These are phyloP conservation scores for Pseudoturritis turrita DNA, from an alignment of 345 rosid genomes.

Conservation along the genomic window DNA sequence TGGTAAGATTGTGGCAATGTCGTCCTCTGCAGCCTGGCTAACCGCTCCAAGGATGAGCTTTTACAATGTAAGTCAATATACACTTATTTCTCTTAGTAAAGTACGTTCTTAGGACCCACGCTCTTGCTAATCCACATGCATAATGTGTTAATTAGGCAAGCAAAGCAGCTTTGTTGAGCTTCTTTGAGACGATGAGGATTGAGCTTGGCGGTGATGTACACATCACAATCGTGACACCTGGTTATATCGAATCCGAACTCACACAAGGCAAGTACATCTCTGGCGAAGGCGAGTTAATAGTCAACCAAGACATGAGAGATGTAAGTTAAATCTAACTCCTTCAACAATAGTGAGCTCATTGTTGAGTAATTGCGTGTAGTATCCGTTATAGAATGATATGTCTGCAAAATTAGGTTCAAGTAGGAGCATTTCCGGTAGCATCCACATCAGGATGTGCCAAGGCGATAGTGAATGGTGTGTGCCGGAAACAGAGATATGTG, in stretches of 20 bases:
- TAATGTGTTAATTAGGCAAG: slow-evolving; percentile 45
- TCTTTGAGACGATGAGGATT: slow-evolving; percentile 57
- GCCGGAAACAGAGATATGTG: slow-evolving; percentile 48
- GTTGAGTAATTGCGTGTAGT: not conserved
- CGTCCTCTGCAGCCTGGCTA: slow-evolving; percentile 46
- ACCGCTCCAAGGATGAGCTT: slow-evolving; percentile 44
- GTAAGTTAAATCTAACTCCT: slow-evolving; percentile 21
- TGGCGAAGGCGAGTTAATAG: slow-evolving; percentile 35
- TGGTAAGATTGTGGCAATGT: slow-evolving; percentile 55
- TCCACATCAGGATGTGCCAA: slow-evolving; percentile 34
- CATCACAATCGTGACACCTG: slow-evolving; percentile 59
- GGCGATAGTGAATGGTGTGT: slow-evolving; percentile 49
- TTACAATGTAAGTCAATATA: slow-evolving; percentile 40
- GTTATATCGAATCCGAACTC: slow-evolving; percentile 48
- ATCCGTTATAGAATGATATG: not conserved
- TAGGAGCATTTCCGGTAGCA: slow-evolving; percentile 30
- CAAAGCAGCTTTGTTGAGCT: slow-evolving; percentile 52
- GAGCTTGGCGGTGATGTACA: slow-evolving; percentile 45
- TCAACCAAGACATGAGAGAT: slow-evolving; percentile 42
- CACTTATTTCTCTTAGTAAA: not conserved
- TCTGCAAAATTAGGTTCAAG: slow-evolving; percentile 31
- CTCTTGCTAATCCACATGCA: not conserved
- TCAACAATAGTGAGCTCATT: not conserved
- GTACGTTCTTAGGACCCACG: not conserved
- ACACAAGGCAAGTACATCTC: slow-evolving; percentile 39